Conservation (phyloP, 2,329 filamentous ascomycete genomes). For the Cladophialophora exuberans region DNA sequence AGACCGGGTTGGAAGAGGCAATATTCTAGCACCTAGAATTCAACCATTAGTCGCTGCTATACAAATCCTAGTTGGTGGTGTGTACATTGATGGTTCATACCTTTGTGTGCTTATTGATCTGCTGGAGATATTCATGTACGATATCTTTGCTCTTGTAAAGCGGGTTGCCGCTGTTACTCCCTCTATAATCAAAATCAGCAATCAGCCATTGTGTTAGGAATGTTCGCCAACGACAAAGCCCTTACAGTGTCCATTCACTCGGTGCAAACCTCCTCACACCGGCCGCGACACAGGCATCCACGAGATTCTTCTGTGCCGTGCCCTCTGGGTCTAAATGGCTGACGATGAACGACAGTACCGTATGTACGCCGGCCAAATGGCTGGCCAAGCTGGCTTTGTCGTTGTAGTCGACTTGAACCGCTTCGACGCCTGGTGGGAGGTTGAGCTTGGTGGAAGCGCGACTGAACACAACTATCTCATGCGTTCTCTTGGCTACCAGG, state of each 20-base stretch:
- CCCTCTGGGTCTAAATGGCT: conserved; percentile 4
- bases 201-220: too few relatives aligned
- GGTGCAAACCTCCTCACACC: conserved; percentile 39
- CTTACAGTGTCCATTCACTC: conserved; percentile 38
- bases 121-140: conserved; percentile 54
- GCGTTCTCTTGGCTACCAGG: conserved; percentile 52
- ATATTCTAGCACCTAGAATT: conserved; percentile 57
- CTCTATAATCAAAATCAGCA: not conserved
- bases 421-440: not conserved
- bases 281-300: conserved; percentile 38
- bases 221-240: not conserved
- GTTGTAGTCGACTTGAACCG: conserved; percentile 8
- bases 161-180: conserved; percentile 34
- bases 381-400: conserved; percentile 18
- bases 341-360: conserved; percentile 23
- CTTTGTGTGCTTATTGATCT: conserved; percentile 54
- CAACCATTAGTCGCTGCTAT: not conserved
- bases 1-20: conserved; percentile 59
- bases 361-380: conserved; percentile 13
- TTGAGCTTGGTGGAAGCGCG: conserved; percentile 33
- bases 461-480: conserved; percentile 58
- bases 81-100: conserved; percentile 35
- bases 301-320: conserved; percentile 28
- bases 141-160: conserved; percentile 58
- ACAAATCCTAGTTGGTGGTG: not conserved